These are phyloP conservation scores for Suhomyces wounanorum DNA, from an alignment of 1,139 yeast genomes.

Conservation along the genomic window DNA sequence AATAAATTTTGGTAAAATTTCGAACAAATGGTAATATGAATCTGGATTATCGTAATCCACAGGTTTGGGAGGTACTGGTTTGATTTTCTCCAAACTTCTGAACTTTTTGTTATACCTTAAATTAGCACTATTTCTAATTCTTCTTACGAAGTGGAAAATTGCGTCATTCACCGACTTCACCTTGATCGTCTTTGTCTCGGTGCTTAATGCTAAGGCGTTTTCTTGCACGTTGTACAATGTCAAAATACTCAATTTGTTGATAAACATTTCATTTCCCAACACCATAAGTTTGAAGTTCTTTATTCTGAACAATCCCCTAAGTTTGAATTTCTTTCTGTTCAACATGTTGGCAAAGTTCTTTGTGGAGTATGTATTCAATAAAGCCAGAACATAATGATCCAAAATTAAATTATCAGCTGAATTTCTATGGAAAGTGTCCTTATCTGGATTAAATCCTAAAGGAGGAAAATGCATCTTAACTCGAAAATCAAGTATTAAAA, in stretches of 20 bases:
- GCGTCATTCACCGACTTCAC: conserved; percentile 41
- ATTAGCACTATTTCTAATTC: conserved; percentile 36
- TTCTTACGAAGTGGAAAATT: conserved; percentile 40
- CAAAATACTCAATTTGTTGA: conserved; percentile 34
- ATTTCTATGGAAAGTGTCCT: conserved; percentile 28
- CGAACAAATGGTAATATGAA: conserved; percentile 29
- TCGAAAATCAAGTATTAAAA: conserved; percentile 37
- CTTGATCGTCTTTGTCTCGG: conserved; percentile 31
- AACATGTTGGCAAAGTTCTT: conserved; percentile 22
- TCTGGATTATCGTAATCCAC: conserved; percentile 3
- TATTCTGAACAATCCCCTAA: conserved; percentile 28
- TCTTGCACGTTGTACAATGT: conserved; percentile 29
- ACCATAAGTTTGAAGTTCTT: conserved; percentile 35
- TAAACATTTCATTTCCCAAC: conserved; percentile 32
- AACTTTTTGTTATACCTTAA: conserved; percentile 23
- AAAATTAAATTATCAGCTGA: conserved; percentile 33
- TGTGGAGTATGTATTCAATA: conserved; percentile 33
- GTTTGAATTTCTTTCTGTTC: conserved; percentile 13
- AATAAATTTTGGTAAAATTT: conserved; percentile 33
- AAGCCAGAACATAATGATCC: conserved; percentile 25
- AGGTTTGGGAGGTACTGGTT: background rate
- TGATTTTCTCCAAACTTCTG: background rate
- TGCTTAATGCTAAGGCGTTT: conserved; percentile 25
- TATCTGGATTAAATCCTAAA: conserved; percentile 20
- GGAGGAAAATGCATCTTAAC: conserved; percentile 36